Evolutionary conservation across 441 rosid species (phyloP).

Genomic region (Eugenia klotzschiana): DNA sequence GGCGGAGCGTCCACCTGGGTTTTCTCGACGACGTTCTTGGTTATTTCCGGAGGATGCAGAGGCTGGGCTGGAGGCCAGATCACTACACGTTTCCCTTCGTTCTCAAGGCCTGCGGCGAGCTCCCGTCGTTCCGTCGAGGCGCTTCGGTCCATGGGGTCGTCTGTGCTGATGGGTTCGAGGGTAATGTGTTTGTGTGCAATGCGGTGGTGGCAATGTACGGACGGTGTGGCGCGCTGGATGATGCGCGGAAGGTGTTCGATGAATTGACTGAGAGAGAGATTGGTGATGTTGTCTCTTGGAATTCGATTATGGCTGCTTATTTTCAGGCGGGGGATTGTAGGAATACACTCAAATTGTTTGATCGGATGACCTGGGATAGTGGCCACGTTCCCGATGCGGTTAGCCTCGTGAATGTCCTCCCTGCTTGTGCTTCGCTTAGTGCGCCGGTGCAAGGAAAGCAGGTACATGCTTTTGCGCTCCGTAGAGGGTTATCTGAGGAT

Average conservation of each 20-base stretch:
- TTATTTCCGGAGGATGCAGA: slow-evolving; percentile 31
- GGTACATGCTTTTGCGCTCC: slow-evolving; percentile 42
- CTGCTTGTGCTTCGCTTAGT: slow-evolving; percentile 50
- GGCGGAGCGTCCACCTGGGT: slow-evolving; percentile 21
- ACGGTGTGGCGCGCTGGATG: slow-evolving; percentile 30
- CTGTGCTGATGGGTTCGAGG: slow-evolving; percentile 26
- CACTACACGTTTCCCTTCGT: slow-evolving; percentile 69
- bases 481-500: slow-evolving; percentile 38
- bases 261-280: slow-evolving; percentile 35
- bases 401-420: slow-evolving; percentile 62
- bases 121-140: slow-evolving; percentile 23
- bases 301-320: slow-evolving; percentile 50
- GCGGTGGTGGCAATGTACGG: slow-evolving; percentile 59
- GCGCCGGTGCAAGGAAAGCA: slow-evolving; percentile 34
- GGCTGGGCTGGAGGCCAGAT: slow-evolving; percentile 57
- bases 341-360: slow-evolving; percentile 34
- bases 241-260: slow-evolving; percentile 58
- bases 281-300: slow-evolving; percentile 71
- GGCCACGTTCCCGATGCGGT: slow-evolving; percentile 35
- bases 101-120: slow-evolving; percentile 64
- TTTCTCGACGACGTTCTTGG: slow-evolving; percentile 18
- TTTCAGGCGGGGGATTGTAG: slow-evolving; percentile 31
- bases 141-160: slow-evolving; percentile 40
- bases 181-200: slow-evolving; percentile 63
- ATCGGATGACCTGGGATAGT: slow-evolving; percentile 27